These are phyloP conservation scores for Colletotrichum falcatum DNA, from an alignment of 2,329 filamentous ascomycete species.

Conservation along the genomic window DNA sequence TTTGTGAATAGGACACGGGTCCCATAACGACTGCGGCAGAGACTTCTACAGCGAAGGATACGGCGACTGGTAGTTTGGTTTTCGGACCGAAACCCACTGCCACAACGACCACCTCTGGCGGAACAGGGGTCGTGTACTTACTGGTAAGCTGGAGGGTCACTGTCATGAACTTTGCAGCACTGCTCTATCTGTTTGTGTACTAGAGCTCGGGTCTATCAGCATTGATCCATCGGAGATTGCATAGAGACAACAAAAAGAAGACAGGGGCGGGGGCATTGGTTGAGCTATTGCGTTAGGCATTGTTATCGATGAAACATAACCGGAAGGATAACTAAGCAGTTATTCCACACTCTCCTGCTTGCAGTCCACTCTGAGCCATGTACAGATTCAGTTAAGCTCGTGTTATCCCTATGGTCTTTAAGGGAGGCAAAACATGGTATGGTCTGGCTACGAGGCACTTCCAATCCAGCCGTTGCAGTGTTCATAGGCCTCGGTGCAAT, in stretches of 20 bases:
- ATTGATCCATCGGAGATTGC: neutral
- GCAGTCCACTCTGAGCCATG: no score
- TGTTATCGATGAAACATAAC: no score
- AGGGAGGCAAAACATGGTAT: no score
- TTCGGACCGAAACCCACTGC: neutral
- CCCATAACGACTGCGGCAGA: neutral
- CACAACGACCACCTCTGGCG: neutral
- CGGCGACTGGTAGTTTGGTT: neutral
- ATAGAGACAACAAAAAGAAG: neutral
- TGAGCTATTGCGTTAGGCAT: no score
- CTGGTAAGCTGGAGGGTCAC: neutral
- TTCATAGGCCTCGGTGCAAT: neutral
- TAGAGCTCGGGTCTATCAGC: neutral
- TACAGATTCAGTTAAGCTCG: no score
- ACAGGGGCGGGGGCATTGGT: no score
- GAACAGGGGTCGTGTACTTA: neutral
- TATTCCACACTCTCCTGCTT: no score
- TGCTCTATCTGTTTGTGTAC: neutral
- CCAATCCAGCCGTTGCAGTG: neutral
- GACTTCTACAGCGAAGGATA: neutral
- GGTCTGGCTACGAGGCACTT: neutral
- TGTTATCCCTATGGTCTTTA: no score
- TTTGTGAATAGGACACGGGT: neutral
- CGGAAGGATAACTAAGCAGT: no score
- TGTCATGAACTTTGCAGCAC: neutral